Evolutionary conservation across 2,329 filamentous ascomycete species (phyloP), one percentile per base, ranked within the genome.

Genomic region (Nannizziopsis arthrosporioides): DNA sequence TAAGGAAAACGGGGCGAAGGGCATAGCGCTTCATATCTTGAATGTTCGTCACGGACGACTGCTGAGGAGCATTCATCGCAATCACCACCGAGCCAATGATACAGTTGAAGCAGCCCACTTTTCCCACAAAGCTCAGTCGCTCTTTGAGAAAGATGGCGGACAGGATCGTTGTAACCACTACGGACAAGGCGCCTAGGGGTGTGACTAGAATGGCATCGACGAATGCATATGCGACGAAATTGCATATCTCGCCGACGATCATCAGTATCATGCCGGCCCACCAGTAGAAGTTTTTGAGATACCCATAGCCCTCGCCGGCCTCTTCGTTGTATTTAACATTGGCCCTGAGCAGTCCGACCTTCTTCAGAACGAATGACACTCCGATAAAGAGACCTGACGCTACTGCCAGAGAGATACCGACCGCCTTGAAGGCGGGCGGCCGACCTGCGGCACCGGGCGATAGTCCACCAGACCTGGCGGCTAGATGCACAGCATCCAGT

Each of bases 311-410:
- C 67, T 96, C 90, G 51, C 92, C 92, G 0, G 92, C 89, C 55
- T 85, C 86, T 68, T 96, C 88, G 53, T 94, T 84, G 72, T 96
- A 96, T 66, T 96, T 96, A 58, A 85, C 81, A 67, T 96, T 98
- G 44, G 92, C 90, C 64, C 81, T 88, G 53, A 98, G 74, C 57
- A 98, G 69, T 3, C 92, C 92, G 51, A 85, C 75, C 70, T 98
- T 98, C 69, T 96, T 96, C 61, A 98, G 70, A 22, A 96, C 89
- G 64, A 96, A 98, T 0, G 90, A 96, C 11, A 84, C 76, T 47
- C 92, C 92, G 61, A 98, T 98, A 64, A 96, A 96, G 50, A 86
- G 64, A 37, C 92, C 92, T 0, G 90, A 96, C 30, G 81, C 80
- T 51, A 95, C 76, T 12, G 92, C 92, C 32, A 98, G 73, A 17